Evolutionary conservation across 2,329 filamentous ascomycete species (phyloP), one percentile per base, ranked within the genome.

Genomic region (Bimuria novae-zelandiae): DNA sequence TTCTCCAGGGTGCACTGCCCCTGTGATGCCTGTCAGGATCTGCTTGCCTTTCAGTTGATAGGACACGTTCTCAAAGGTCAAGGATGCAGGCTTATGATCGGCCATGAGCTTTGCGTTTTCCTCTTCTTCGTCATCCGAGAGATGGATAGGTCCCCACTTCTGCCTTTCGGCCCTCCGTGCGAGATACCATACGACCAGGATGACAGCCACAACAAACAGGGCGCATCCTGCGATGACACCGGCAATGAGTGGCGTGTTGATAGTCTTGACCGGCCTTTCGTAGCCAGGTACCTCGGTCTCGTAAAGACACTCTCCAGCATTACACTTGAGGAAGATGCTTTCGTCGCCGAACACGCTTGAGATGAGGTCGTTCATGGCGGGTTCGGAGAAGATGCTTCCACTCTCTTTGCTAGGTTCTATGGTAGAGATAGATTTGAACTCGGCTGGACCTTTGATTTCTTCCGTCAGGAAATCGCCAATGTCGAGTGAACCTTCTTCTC

Each of bases 201-300:
- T 90, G 45, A 93, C 84, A 1, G 86, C 89, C n/a, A 96, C 91
- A 11, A 99, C 81, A 67, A 97, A 96, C 0, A 99, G 80, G 0
- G 89, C 89, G 66, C 86, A 89, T 6, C 85, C 88, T 21, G 92
- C 92, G 65, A 99, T 97, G 41, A 97, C 89, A 12, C 90, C 89
- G 10, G 95, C 93, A 62, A 99, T 99, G 43, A 99, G 81, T 3
- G 93, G 94, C 0, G 93, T 97, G 73, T 99, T 99, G 76, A 99
- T 97, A 70, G 88, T 88, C 77, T 97, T 96, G 55, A 97, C 83
- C 0, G 93, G 92, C 17, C 89, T 84, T 61, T 89, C 82, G 68
- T 96, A 99, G 16, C 95, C 94, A 14, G 94, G 94, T 6, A 97
- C 87, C 66, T 97, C 89, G 5, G 92, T 96, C 70, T 89, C 85